phyloP scores from a whole-genome alignment of 768 basidiomycete species.

The Sarcodon aspratus region DNA sequence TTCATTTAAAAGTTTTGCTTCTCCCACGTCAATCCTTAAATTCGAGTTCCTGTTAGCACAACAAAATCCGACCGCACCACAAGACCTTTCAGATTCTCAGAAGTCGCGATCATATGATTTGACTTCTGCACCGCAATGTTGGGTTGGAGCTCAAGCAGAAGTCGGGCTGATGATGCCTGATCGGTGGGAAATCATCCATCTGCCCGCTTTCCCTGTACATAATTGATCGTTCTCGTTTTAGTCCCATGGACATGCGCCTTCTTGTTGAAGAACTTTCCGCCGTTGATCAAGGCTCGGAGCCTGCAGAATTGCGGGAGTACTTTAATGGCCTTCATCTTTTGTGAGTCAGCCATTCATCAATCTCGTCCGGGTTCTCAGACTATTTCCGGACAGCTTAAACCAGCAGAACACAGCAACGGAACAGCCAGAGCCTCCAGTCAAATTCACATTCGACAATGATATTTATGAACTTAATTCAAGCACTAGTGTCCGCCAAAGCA shows the following conservation, averaged over 20 bases:
- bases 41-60: neutral
- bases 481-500: conserved; percentile 32
- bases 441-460: conserved; percentile 21
- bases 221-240: conserved; percentile 10
- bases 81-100: neutral
- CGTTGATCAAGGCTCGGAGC: conserved; percentile 22
- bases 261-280: conserved; percentile 23
- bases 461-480: conserved; percentile 36
- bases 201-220: neutral
- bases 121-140: conserved; percentile 16
- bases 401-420: conserved; percentile 12
- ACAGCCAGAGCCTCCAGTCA: conserved; percentile 39
- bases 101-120: neutral
- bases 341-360: conserved; percentile 22
- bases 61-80: neutral
- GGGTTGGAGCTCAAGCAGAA: conserved; percentile 23
- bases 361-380: neutral
- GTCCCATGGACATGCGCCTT: conserved; percentile 49
- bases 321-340: conserved; percentile 24
- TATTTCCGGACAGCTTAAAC: conserved; percentile 21
- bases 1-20: neutral
- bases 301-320: conserved; percentile 31
- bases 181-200: conserved; percentile 24
- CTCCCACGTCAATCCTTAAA: neutral
- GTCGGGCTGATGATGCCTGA: conserved; percentile 48